Conservation (phyloP, 345 rosid genomes). For the Populus pruinosa region DNA sequence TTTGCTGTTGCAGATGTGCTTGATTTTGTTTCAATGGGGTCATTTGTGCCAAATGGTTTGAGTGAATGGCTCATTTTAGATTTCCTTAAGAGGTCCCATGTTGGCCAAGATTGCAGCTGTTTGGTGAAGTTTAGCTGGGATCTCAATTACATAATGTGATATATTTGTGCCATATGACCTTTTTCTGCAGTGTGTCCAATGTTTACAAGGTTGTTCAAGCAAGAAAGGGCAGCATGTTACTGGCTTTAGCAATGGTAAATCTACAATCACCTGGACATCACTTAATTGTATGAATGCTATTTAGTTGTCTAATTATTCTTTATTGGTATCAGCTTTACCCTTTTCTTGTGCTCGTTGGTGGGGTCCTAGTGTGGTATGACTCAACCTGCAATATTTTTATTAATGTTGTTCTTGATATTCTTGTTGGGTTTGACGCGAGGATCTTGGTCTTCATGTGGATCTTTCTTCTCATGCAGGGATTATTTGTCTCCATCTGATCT, state of each 20-base stretch:
- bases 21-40: not conserved
- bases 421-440: not conserved
- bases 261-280: conserved; percentile 4
- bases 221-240: conserved; percentile 82
- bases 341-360: conserved; percentile 63
- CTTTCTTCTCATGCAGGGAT: conserved; percentile 46
- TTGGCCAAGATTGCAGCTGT: not conserved
- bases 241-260: conserved; percentile 89
- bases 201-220: conserved; percentile 77
- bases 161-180: not conserved
- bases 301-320: conserved; percentile 16
- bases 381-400: conserved; percentile 2
- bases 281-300: not conserved
- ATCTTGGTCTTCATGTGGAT: conserved; percentile 4
- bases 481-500: conserved; percentile 79
- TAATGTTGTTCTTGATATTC: not conserved
- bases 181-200: conserved; percentile 53
- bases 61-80: not conserved
- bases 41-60: conserved; percentile 1
- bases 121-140: conserved; percentile 11
- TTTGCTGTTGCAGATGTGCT: not conserved
- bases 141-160: not conserved
- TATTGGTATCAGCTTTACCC: conserved; percentile 69
- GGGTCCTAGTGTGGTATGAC: conserved; percentile 77
- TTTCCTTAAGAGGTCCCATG: not conserved